Evolutionary conservation across 805 yeast species (phyloP).

Genomic region (Pichia nanzhaoensis): DNA sequence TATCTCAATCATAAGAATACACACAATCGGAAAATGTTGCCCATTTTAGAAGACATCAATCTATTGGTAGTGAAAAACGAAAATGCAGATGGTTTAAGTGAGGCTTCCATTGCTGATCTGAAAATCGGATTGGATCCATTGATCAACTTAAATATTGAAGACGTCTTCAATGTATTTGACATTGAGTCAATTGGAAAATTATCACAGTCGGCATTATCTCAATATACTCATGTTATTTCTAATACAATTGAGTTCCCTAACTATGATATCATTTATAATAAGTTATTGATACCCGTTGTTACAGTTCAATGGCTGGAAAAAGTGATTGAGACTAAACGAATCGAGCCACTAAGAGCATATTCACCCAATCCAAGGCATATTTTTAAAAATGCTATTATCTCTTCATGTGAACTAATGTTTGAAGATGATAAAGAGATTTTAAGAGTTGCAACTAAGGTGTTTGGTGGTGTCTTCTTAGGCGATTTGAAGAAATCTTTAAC

Average conservation of each 20-base stretch:
- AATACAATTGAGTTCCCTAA: conserved; percentile 45
- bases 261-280: conserved; percentile 36
- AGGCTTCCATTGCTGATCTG: background rate
- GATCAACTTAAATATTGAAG: background rate
- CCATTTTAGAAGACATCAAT: conserved; percentile 4
- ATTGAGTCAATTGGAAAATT: conserved; percentile 14
- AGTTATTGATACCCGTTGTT: conserved; percentile 59
- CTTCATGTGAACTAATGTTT: conserved; percentile 46
- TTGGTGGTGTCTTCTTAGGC: conserved; percentile 73
- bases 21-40: background rate
- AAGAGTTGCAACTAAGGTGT: conserved; percentile 57
- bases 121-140: background rate
- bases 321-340: conserved; percentile 34
- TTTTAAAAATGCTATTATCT: conserved; percentile 51
- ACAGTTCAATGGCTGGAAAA: conserved; percentile 54
- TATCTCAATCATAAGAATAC: too few relatives aligned
- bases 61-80: background rate
- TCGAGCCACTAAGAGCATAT: conserved; percentile 49
- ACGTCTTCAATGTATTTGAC: conserved; percentile 5
- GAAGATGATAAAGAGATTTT: conserved; percentile 50
- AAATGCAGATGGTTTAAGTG: background rate
- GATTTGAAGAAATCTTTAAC: conserved; percentile 65
- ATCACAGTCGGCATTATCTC: conserved; percentile 14
- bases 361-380: conserved; percentile 68
- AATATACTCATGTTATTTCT: conserved; percentile 45